Base-by-base conservation (phyloP, 768 basidiomycete genomes). In the Mycena maculata region DNA sequence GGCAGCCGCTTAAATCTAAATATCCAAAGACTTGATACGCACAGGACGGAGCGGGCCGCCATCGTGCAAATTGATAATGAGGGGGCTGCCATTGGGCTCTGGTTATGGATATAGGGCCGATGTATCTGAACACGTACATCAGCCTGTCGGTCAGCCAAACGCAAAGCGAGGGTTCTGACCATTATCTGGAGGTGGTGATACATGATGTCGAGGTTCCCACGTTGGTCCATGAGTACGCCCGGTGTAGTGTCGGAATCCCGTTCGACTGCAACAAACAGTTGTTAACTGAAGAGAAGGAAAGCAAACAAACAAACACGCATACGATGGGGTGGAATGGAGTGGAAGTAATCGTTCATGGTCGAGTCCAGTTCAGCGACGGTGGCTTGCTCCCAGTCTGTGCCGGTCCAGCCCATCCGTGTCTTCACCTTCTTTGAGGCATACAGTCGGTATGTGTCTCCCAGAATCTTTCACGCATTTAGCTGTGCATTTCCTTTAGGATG, bases 51-150 rank as follows among this genome's bases (percentile, higher is more conserved):
- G 15, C 86, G 78, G 4, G 87, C 83, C 2, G 87, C 86, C 60
- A 84, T 87, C 25, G 82, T 79, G 72, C 86, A 87, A 53, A 87
- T 86, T 0, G 84, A 81, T n/a, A 86, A 79, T 0, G 85, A 85
- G 1, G 86, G 81, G 64, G 84, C 80, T 2, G 52, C 44, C 4
- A 77, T n/a, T n/a, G n/a, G n/a, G n/a, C n/a, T 4, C 77, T 50
- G 25, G 73, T 45, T 75, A 1, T 78, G 82, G 59, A 86, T 79
- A 75, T 83, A 85, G 2, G 83, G 83, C 22, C 85, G 80, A 71
- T 86, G 85, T 48, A 85, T 76, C 49, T 83, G 65, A 2, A 84
- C 81, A 31, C 62, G 60, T n/a, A n/a, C n/a, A n/a, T n/a, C n/a
- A n/a, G 75, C 76, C 18, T 36, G 59, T 18, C 13, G 28, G 9